Base-by-base conservation (phyloP, 2,329 filamentous ascomycete genomes). In the Fusarium hostae region DNA sequence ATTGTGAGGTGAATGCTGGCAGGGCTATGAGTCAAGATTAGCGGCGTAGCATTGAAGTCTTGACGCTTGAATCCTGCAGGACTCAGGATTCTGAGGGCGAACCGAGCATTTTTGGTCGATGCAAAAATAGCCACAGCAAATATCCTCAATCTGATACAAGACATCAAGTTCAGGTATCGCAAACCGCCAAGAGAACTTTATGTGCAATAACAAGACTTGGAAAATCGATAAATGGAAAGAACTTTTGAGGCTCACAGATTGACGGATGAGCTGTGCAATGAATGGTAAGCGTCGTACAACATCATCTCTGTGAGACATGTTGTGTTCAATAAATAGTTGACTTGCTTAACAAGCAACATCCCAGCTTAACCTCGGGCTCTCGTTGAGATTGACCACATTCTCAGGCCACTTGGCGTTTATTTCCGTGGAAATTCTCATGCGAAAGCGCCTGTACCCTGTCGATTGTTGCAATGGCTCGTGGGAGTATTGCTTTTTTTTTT, bases 271-370 rank as follows among this genome's bases (percentile, higher is more conserved):
- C 37, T 59, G 56, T 55, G 44, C 54, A 58, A 60, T 51, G 15
- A 58, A 60, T 51, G 15, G 6, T 8, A 26, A 54, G 43, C 48
- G 55, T 65, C 43, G 40, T 47, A 56, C 59, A 66, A 18, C 50
- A 59, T 57, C 59, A 65, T 65, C 52, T 70, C 60, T 51, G 68
- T 73, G 72, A 73, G 73, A 75, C 73, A 74, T 60, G 45, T 47
- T 44, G 32, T 65, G 62, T 18, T 43, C 37, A 59, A 39, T 43
- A 52, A 59, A 39, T 43, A 52, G 61, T 52, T 73, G 67, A 69
- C 55, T 59, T 41, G 56, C 40, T 45, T 28, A 32, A 59, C 59
- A 59, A 44, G 44, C 39, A 66, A 44, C 22, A 66, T 47, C 59
- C 61, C 57, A 58, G 60, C 35, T 52, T 51, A 35, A 41, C 34